Conservation (phyloP, 805 yeast genomes). For the Candida corydali region DNA sequence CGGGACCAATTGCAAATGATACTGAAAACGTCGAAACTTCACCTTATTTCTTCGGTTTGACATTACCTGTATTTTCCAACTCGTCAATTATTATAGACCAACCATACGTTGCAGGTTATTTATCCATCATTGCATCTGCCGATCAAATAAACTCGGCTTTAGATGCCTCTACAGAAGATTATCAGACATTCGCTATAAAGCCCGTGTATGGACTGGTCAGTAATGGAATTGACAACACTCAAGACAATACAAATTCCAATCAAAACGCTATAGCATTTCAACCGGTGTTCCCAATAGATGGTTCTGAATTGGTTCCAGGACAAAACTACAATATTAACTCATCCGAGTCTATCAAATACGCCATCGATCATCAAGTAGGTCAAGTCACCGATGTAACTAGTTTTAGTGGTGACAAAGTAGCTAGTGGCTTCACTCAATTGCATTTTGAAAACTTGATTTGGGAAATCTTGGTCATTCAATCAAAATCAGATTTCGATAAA, state of each 20-base stretch:
- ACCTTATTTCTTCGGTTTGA: conserved; percentile 62
- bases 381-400: conserved; percentile 24
- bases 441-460: conserved; percentile 41
- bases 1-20: conserved; percentile 60
- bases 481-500: conserved; percentile 50
- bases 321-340: conserved; percentile 21
- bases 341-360: conserved; percentile 24
- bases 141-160: conserved; percentile 26
- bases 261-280: conserved; percentile 39
- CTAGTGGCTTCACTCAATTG: conserved; percentile 32
- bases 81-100: conserved; percentile 57
- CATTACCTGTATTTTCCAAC: conserved; percentile 71
- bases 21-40: conserved; percentile 15
- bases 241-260: conserved; percentile 31
- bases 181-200: conserved; percentile 22
- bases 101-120: conserved; percentile 64
- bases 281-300: conserved; percentile 25
- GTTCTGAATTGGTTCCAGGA: conserved; percentile 15
- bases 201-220: conserved; percentile 23
- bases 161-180: conserved; percentile 16
- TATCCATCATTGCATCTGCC: conserved; percentile 50
- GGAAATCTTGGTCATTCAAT: conserved; percentile 74
- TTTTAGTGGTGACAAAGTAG: conserved; percentile 19
- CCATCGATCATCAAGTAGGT: conserved; percentile 23
- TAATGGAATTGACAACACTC: conserved; percentile 17